Conservation (phyloP, 2,329 filamentous ascomycete species). For the Bipolaris zeicola region DNA sequence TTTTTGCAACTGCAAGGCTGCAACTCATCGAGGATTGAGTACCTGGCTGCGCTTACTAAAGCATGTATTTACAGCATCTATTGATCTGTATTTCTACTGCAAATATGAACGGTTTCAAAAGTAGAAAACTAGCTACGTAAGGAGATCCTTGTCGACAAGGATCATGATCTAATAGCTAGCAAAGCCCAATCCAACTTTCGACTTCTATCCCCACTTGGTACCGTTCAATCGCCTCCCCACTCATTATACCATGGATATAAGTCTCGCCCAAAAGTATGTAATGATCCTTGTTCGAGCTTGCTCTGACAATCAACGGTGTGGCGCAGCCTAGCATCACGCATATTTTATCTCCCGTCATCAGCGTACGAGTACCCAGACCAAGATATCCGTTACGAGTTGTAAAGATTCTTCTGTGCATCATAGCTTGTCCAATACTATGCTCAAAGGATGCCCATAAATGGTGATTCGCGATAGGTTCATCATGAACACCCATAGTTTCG, state of each 20-base stretch:
- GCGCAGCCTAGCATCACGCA: not conserved
- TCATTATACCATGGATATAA: not conserved
- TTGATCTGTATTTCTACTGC: not conserved
- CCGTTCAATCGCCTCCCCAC: not conserved
- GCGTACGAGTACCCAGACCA: not conserved
- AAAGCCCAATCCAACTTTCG: not conserved
- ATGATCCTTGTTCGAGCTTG: not conserved
- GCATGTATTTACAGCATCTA: not conserved
- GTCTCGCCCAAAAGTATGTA: not conserved
- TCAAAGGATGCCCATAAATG: not conserved
- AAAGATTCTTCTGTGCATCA: not conserved
- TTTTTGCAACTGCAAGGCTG: not conserved
- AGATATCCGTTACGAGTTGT: not conserved
- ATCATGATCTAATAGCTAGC: not conserved
- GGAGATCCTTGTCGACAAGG: too few species aligned
- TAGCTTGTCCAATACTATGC: not conserved
- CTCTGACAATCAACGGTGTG: not conserved
- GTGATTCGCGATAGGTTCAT: not conserved
- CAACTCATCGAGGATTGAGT: not conserved
- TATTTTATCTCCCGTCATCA: not conserved
- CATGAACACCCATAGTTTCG: not conserved
- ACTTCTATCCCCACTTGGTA: not conserved
- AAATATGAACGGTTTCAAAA: not conserved
- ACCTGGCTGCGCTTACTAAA: not conserved
- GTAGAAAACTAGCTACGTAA: too few species aligned